Evolutionary conservation across 1,139 yeast species (phyloP), one percentile per base, ranked within the genome.

Genomic region (Yamadazyma friedrichii): DNA sequence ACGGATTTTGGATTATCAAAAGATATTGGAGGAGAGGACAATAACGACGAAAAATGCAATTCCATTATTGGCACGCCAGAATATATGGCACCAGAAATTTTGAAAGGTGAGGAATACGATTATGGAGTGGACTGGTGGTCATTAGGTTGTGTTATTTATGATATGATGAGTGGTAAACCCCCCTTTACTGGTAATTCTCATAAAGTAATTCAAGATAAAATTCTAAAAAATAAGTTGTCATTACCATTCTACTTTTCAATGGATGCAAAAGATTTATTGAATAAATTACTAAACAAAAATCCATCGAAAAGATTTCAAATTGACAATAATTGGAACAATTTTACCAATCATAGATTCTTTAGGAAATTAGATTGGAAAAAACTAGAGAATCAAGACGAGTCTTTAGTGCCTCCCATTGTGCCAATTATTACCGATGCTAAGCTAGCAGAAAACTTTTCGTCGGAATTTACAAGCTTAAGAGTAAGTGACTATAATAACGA

Each of bases 1-100:
- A 89, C 97, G 0, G 97, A 89, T 61, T 89, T 89, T 61, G 97
- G 97, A 0, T 68, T 89, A 24, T 85, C 94, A 36, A 88, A 88
- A 56, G 87, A 82, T 13, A 77, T 85, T 1, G 67, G 71, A 13
- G 15, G 15, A 2, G 12, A 26, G 5, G 55, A 51, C 15, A 52
- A 43, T 40, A n/a, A n/a, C n/a, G 67, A 65, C 45, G 56, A 59
- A 40, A 65, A 72, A 38, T 85, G 82, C 61, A 85, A 77, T 47
- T 82, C 95, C 1, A 78, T 89, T 53, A 83, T 88, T 27, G 97
- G 97, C 0, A 88, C 96, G 0, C 95, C 96, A 0, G 67, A 64
- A 42, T 64, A 64, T 44, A 64, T 65, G 69, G 70, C 69, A 2
- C 70, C 70, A 0, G 69, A 65, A 41, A 56, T 65, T 29, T 50